A percentile compares a stretch with the other conserved stretches of the same genome.
These are phyloP conservation scores for Phaeosphaeriaceae sp. DNA, from an alignment of 2,329 filamentous ascomycete species.

Conservation along the genomic window DNA sequence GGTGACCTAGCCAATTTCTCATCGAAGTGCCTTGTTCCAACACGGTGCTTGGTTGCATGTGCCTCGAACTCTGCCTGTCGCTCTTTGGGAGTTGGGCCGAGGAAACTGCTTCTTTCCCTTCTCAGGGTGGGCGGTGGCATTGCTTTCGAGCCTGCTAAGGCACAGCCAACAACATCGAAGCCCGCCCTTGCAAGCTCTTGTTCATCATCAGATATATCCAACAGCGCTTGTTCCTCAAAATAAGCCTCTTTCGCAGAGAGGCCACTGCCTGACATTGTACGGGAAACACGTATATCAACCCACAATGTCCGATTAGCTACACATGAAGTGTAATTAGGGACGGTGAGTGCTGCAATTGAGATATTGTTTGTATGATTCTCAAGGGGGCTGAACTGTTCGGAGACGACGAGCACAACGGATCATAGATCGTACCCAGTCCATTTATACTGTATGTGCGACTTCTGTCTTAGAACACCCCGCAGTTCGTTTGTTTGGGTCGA, in stretches of 20 bases:
- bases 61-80: constrained; percentile 33
- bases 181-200: constrained; percentile 17
- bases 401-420: background rate
- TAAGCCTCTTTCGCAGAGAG: constrained; percentile 37
- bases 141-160: constrained; percentile 27
- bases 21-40: constrained; percentile 8
- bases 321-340: too few species aligned
- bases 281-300: too few species aligned
- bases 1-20: constrained; percentile 19
- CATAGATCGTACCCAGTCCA: background rate
- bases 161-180: constrained; percentile 21
- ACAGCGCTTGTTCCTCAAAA: constrained; percentile 36
- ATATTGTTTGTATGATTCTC: background rate
- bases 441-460: constrained; percentile 5
- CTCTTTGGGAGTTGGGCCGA: constrained; percentile 41
- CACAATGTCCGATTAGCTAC: too few species aligned
- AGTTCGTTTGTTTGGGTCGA: constrained; percentile 4
- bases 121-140: constrained; percentile 23
- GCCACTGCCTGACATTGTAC: constrained; percentile 29
- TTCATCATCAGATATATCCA: constrained; percentile 41
- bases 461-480: background rate
- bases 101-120: constrained; percentile 33
- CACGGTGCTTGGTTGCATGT: constrained; percentile 24
- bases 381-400: constrained; percentile 1
- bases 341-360: background rate